A percentile compares a stretch with the other conserved stretches of the same genome.
These are phyloP conservation scores for Ceratocystis huliohia DNA, from an alignment of 2,329 filamentous ascomycete genomes.

Conservation along the genomic window DNA sequence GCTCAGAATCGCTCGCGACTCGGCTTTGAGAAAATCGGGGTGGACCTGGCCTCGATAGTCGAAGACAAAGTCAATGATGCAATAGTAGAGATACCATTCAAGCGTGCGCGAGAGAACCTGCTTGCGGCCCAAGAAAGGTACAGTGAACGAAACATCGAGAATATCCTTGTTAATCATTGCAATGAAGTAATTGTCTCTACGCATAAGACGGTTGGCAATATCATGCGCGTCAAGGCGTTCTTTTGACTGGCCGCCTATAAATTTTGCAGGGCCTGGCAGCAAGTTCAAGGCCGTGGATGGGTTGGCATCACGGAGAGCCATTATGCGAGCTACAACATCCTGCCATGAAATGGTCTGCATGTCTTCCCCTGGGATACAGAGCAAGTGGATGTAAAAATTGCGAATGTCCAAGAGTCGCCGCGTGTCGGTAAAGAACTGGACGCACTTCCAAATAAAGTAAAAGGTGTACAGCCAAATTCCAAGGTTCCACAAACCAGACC, in stretches of 20 bases:
- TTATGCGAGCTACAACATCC: conserved; percentile 72
- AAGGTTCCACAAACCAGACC: conserved; percentile 64
- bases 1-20: conserved; percentile 66
- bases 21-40: conserved; percentile 72
- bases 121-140: conserved; percentile 68
- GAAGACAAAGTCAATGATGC: conserved; percentile 88
- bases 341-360: conserved; percentile 95
- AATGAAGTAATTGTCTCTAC: conserved; percentile 92
- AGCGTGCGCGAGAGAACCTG: conserved; percentile 81
- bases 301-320: conserved; percentile 73
- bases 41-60: conserved; percentile 78
- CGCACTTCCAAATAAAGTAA: conserved; percentile 70
- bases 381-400: conserved; percentile 71
- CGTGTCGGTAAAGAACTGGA: conserved; percentile 61
- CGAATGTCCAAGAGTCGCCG: conserved; percentile 63
- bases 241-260: conserved; percentile 73
- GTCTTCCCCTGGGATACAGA: conserved; percentile 69
- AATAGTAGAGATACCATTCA: conserved; percentile 83
- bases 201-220: conserved; percentile 93
- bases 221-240: conserved; percentile 92
- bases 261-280: conserved; percentile 39
- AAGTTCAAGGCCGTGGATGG: conserved; percentile 58
- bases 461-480: conserved; percentile 74
- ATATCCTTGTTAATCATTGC: conserved; percentile 96
- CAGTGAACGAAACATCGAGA: conserved; percentile 68